Evolutionary conservation across 1,284 basidiomycete species (phyloP).

Genomic region (Coniferiporia weirii): DNA sequence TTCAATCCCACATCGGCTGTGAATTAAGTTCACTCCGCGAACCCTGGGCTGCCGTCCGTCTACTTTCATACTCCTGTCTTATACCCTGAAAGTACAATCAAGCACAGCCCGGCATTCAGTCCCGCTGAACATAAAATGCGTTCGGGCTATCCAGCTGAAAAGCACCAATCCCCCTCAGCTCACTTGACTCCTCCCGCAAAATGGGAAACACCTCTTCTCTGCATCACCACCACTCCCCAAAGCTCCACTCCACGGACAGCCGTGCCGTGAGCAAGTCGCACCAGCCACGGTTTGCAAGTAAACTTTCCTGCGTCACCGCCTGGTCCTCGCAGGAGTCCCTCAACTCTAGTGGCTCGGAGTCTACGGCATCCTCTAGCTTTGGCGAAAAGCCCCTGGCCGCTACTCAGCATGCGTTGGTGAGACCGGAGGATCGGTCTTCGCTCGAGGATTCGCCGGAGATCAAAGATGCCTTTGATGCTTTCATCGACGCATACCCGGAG

Average conservation of each 20-base stretch:
- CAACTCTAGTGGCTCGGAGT: constrained; percentile 5
- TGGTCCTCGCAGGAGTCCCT: constrained; percentile 15
- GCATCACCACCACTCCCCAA: constrained; percentile 24
- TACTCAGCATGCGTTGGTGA: constrained; percentile 25
- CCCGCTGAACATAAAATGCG: constrained; percentile 11
- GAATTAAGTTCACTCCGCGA: constrained; percentile 10
- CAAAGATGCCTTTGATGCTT: constrained; percentile 21
- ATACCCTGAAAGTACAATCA: constrained; percentile 5
- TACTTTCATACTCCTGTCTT: constrained; percentile 1
- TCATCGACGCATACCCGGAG: constrained; percentile 35
- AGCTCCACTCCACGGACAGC: constrained; percentile 27
- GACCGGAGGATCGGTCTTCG: constrained; percentile 7
- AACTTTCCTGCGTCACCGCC: constrained; percentile 16
- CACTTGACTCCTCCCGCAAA: background rate
- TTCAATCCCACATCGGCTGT: constrained; percentile 1
- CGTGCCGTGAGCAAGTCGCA: constrained; percentile 24
- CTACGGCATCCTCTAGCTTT: background rate
- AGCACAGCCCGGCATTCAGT: constrained; percentile 6
- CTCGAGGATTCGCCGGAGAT: background rate
- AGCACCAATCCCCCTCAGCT: background rate
- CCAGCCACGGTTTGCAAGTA: background rate
- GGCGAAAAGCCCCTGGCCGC: constrained; percentile 25
- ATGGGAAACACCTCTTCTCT: constrained; percentile 43
- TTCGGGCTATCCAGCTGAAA: constrained; percentile 2
- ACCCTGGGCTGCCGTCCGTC: background rate